Evolutionary conservation across 129 eudicot species (phyloP).

Genomic region (Dittrichia graveolens): DNA sequence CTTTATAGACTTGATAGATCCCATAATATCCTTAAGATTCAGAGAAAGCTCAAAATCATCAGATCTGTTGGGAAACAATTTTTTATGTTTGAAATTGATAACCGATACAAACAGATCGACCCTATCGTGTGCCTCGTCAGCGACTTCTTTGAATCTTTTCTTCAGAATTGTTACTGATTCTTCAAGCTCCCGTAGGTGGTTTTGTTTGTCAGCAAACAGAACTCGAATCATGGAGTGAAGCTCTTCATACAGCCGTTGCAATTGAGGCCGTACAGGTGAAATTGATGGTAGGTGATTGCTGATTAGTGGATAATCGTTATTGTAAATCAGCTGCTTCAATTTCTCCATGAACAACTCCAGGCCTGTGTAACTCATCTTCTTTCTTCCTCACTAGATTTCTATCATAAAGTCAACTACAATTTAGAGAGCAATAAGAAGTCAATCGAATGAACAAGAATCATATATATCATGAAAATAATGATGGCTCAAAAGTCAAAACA

Average conservation of each 20-base stretch:
- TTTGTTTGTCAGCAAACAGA: not conserved
- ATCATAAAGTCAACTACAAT: too few relatives aligned
- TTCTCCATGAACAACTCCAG: slow-evolving; percentile 1
- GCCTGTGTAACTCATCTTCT: not conserved
- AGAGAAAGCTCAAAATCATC: too few relatives aligned
- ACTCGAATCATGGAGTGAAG: not conserved
- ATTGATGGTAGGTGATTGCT: not conserved
- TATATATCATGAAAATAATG: too few relatives aligned
- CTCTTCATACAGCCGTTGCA: slow-evolving; percentile 18
- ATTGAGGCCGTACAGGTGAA: not conserved
- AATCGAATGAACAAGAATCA: too few relatives aligned
- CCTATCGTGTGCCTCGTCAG: slow-evolving; percentile 22
- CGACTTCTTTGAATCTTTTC: not conserved
- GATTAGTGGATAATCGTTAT: not conserved
- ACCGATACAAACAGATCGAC: slow-evolving; percentile 4
- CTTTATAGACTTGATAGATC: slow-evolving; percentile 1
- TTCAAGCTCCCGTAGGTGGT: not conserved
- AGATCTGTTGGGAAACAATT: too few relatives aligned
- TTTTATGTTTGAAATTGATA: not conserved
- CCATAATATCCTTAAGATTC: slow-evolving; percentile 18
- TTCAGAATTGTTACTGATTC: not conserved
- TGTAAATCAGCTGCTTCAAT: not conserved
- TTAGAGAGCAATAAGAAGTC: too few relatives aligned
- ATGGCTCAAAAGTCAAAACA: too few relatives aligned
- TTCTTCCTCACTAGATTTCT: too few relatives aligned